A percentile compares a stretch with the other conserved stretches of the same genome.
Conservation (phyloP, 2,329 filamentous ascomycete genomes). For the Trichoderma harzianum region DNA sequence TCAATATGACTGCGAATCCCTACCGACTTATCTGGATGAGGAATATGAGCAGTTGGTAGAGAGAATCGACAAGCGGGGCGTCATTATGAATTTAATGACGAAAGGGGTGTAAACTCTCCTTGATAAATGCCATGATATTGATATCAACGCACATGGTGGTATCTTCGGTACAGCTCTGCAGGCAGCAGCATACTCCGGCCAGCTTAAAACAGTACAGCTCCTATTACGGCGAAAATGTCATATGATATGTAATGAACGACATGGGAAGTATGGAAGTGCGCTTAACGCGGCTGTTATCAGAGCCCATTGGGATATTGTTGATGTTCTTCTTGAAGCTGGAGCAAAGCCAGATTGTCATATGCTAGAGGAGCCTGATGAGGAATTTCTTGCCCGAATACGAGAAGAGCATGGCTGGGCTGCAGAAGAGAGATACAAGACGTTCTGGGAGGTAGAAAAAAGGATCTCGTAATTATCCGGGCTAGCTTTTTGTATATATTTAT, state of each 20-base stretch:
- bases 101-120: neutral
- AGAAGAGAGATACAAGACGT: neutral
- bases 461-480: neutral
- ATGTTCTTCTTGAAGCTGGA: slow-evolving; percentile 16
- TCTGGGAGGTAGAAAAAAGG: neutral
- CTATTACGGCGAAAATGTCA: neutral
- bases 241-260: neutral
- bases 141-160: neutral
- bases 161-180: neutral
- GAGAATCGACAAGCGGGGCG: neutral
- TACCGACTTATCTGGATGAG: neutral
- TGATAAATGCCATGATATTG: neutral
- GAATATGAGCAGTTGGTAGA: too few species aligned
- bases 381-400: neutral
- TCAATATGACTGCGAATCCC: neutral
- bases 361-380: neutral
- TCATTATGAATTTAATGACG: neutral
- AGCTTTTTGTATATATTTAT: too few species aligned
- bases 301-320: slow-evolving; percentile 9
- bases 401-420: neutral
- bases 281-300: slow-evolving; percentile 16
- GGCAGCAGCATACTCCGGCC: neutral
- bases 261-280: neutral
- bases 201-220: neutral
- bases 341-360: slow-evolving; percentile 12